Percentiles rank a stretch among this genome's conserved stretches.
phyloP scores from a whole-genome alignment of 345 rosid species.

The Lepidium didymum region DNA sequence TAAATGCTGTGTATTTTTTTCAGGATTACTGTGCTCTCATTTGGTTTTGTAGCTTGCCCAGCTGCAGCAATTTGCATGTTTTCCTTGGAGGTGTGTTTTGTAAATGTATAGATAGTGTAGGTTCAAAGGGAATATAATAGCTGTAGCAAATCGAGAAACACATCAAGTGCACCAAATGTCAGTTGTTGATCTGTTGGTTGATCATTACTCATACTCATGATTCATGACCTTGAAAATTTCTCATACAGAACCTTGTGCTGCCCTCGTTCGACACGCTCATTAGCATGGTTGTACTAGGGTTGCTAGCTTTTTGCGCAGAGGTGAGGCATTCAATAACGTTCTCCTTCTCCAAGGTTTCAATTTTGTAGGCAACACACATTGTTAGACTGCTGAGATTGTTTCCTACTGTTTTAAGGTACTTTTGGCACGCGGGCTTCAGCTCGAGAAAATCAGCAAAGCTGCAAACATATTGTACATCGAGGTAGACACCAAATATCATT shows the following conservation, averaged over 20 bases:
- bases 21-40: conserved; percentile 73
- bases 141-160: not conserved
- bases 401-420: conserved; percentile 36
- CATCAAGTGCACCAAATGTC: not conserved
- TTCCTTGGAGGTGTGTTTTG: conserved; percentile 57
- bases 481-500: conserved; percentile 30
- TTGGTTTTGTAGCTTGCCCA: conserved; percentile 73
- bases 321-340: conserved; percentile 26
- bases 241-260: conserved; percentile 58
- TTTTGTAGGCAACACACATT: not conserved
- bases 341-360: not conserved
- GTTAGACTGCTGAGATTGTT: not conserved
- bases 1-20: conserved; percentile 17
- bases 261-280: conserved; percentile 49
- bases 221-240: not conserved
- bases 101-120: not conserved
- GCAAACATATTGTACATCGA: conserved; percentile 58
- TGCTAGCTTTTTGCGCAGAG: conserved; percentile 75
- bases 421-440: conserved; percentile 82
- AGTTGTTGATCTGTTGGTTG: not conserved
- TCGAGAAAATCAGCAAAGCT: conserved; percentile 79
- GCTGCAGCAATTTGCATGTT: conserved; percentile 61
- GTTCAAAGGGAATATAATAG: not conserved
- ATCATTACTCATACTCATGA: not conserved
- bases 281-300: conserved; percentile 55